Conservation (phyloP, 2,329 filamentous ascomycete genomes). For the Ceratocystiopsis brevicomis region DNA sequence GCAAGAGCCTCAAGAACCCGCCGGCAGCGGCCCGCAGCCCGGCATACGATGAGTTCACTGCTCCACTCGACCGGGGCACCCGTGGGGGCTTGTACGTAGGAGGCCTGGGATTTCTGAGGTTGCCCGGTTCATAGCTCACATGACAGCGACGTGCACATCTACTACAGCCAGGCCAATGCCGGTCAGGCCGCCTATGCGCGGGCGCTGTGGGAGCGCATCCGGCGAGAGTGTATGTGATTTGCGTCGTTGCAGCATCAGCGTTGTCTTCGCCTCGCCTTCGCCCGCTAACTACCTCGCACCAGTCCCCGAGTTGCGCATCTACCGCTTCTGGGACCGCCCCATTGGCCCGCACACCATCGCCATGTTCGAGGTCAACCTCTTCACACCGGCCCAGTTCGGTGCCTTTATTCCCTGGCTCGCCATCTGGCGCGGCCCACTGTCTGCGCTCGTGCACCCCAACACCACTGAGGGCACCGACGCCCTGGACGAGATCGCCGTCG, state of each 20-base stretch:
- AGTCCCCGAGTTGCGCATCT: conserved; percentile 76
- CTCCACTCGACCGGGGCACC: conserved; percentile 44
- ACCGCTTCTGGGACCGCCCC: conserved; percentile 56
- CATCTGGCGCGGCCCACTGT: conserved; percentile 63
- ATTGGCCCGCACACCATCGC: conserved; percentile 66
- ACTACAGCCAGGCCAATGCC: conserved; percentile 49
- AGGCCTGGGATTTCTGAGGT: background rate
- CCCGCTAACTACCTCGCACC: background rate
- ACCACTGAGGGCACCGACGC: conserved; percentile 28
- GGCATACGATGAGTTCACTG: conserved; percentile 50
- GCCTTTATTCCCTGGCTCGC: conserved; percentile 76
- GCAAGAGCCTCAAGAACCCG: conserved; percentile 58
- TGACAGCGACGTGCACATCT: conserved; percentile 60
- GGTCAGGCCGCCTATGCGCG: conserved; percentile 47
- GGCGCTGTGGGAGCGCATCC: conserved; percentile 59
- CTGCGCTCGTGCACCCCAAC: conserved; percentile 67
- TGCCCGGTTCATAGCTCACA: background rate
- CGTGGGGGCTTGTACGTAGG: conserved; percentile 50
- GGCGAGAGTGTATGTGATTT: conserved; percentile 48
- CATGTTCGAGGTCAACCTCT: conserved; percentile 88
- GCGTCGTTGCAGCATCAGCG: too few relatives aligned
- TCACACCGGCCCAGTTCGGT: conserved; percentile 72
- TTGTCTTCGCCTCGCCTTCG: background rate
- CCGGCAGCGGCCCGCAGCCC: conserved; percentile 39
- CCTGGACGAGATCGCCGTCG: conserved; percentile 14